Evolutionary conservation across 805 yeast species (phyloP).

Genomic region (Novakomyces olei): DNA sequence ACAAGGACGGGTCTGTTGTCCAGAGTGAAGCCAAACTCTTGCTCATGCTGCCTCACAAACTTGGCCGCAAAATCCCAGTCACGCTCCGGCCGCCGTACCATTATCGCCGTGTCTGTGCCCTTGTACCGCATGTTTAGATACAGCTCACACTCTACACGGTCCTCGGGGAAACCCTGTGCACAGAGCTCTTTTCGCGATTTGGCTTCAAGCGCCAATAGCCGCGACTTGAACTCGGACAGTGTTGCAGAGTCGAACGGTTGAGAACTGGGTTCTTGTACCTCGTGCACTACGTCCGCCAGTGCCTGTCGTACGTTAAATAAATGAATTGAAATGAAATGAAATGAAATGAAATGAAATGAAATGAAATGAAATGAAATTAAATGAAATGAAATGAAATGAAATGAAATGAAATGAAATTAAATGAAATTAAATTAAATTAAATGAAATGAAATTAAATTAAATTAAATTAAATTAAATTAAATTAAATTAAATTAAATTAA

Average conservation of each 20-base stretch:
- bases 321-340: too few relatives aligned
- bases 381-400: too few relatives aligned
- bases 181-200: conserved; percentile 22
- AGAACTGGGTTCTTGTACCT: conserved; percentile 49
- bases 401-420: too few relatives aligned
- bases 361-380: too few relatives aligned
- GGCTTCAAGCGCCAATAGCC: conserved; percentile 24
- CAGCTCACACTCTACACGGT: conserved; percentile 31
- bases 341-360: too few relatives aligned
- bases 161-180: conserved; percentile 31
- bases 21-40: conserved; percentile 48
- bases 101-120: conserved; percentile 71
- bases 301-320: too few relatives aligned
- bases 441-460: too few relatives aligned
- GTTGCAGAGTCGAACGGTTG: conserved; percentile 18
- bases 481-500: too few relatives aligned
- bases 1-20: conserved; percentile 32
- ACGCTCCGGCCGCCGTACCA: conserved; percentile 24
- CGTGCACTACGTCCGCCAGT: conserved; percentile 64
- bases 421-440: too few relatives aligned
- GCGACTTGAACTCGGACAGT: conserved; percentile 18
- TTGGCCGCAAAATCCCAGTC: conserved; percentile 20
- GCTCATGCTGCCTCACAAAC: conserved; percentile 34
- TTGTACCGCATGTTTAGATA: conserved; percentile 58
- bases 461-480: too few relatives aligned